These are phyloP conservation scores for Pleurotus citrinopileatus DNA, from an alignment of 768 basidiomycete genomes.

Conservation along the genomic window DNA sequence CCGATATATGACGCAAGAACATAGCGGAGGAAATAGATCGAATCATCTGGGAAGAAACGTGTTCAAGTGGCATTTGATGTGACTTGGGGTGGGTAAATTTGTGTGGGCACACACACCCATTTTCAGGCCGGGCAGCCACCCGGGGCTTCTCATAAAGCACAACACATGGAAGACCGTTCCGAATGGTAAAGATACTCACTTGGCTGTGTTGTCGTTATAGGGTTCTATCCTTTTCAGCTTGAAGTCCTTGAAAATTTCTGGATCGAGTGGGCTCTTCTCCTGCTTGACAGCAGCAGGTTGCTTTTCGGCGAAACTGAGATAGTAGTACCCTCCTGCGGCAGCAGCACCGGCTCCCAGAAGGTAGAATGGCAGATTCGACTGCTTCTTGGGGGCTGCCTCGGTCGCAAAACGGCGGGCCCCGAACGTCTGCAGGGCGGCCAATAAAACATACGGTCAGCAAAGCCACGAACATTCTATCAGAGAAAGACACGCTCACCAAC, in stretches of 20 bases:
- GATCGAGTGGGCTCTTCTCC: slow-evolving; percentile 70
- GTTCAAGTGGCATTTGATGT: not conserved
- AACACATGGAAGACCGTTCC: not conserved
- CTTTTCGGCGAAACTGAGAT: slow-evolving; percentile 36
- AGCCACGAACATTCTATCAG: not conserved
- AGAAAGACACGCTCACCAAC: slow-evolving; percentile 29
- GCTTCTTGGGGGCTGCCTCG: slow-evolving; percentile 42
- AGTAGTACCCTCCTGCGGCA: slow-evolving; percentile 45
- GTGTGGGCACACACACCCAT: not conserved
- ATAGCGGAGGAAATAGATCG: not conserved
- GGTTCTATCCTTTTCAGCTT: slow-evolving; percentile 76
- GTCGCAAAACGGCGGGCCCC: slow-evolving; percentile 40
- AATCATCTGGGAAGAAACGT: not conserved
- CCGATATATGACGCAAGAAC: not conserved
- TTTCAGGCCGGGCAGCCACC: not conserved
- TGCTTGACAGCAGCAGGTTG: slow-evolving; percentile 33
- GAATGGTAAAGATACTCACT: slow-evolving; percentile 35
- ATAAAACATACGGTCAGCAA: too few relatives aligned
- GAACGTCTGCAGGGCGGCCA: too few relatives aligned
- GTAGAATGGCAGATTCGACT: slow-evolving; percentile 46
- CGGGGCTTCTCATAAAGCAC: not conserved
- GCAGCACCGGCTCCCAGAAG: slow-evolving; percentile 46
- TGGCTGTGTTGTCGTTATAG: slow-evolving; percentile 94
- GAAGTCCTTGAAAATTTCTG: slow-evolving; percentile 75
- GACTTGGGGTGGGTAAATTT: not conserved